Base-by-base conservation (phyloP, 129 eudicot genomes). In the Mikania micrantha region DNA sequence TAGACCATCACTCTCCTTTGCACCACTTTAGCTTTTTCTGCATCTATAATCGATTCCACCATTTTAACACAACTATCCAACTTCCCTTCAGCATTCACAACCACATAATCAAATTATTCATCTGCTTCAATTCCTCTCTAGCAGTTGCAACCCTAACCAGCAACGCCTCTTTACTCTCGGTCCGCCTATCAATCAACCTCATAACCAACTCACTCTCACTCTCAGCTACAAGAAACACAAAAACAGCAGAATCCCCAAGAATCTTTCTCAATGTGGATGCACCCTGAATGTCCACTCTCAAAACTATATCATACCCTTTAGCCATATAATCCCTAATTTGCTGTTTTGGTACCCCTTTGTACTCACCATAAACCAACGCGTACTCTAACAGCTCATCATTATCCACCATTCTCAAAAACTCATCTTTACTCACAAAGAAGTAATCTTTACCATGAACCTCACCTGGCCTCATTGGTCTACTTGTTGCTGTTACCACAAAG, bases 401-500 rank as follows among this genome's bases (percentile, higher is more conserved):
- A 36, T 83, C 86, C 20, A 91, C 85, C 95, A 88, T 78, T 10
- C 28, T 11, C 31, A 92, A 72, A 53, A 92, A 92, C 76, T 85
- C 84, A 6, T 92, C 80, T 73, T 92, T 92, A 9, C 74, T 70
- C 75, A 85, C 76, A 56, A 92, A 92, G 49, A 77, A 84, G 69
- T 92, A 92, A 72, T 92, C 98, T 66, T 92, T 74, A 3, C 98
- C 98, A 15, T 92, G 45, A 40, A 92, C 74, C 68, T 92, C 98
- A 1, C 98, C 98, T 0, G 71, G 71, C 64, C 98, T 73, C 77
- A 74, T 85, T 0, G 79, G 31, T 61, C 98, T 57, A 53, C 84
- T 92, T 3, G 98, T 92, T 2, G 96, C 98, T 0, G 98, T 92
- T 16, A 92, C 98, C 17, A 86, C 98, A 67, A 92, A 92, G 78